phyloP scores from a whole-genome alignment of 2,329 filamentous ascomycete species.

The Mycosphaerella arachidis region DNA sequence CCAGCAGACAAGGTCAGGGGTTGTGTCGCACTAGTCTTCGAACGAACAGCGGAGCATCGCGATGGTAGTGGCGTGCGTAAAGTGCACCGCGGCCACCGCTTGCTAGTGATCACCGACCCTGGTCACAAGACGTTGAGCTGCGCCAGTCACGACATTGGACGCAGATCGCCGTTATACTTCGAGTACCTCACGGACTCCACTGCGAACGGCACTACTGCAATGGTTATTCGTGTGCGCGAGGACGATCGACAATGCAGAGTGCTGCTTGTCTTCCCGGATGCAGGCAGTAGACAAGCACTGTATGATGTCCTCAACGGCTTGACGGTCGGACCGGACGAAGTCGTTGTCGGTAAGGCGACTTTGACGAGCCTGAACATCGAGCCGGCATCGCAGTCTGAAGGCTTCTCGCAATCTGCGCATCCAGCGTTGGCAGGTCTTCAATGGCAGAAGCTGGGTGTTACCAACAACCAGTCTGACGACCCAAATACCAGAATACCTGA shows the following conservation, averaged over 20 bases:
- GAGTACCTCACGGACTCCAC: constrained; percentile 57
- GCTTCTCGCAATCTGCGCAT: constrained; percentile 37
- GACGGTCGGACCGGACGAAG: constrained; percentile 62
- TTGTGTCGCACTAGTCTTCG: constrained; percentile 72
- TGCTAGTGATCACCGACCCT: constrained; percentile 73
- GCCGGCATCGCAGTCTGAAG: constrained; percentile 47
- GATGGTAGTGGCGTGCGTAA: constrained; percentile 68
- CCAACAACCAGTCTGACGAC: constrained; percentile 62
- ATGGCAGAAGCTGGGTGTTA: constrained; percentile 66
- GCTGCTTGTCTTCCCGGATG: constrained; percentile 71
- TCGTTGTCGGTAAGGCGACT: constrained; percentile 64
- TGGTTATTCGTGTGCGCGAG: constrained; percentile 67
- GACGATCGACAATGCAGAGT: constrained; percentile 63
- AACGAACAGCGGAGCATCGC: constrained; percentile 62
- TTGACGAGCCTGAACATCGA: constrained; percentile 64
- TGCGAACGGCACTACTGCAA: constrained; percentile 63
- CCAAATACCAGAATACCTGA: constrained; percentile 55
- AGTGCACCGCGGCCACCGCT: constrained; percentile 73
- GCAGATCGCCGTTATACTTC: constrained; percentile 67
- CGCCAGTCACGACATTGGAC: constrained; percentile 64
- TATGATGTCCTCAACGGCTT: constrained; percentile 71
- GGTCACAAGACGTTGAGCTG: constrained; percentile 73
- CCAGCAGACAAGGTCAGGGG: constrained; percentile 67
- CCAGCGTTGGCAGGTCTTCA: constrained; percentile 42
- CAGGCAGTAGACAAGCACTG: constrained; percentile 65